Evolutionary conservation across 2,329 filamentous ascomycete genomes (phyloP).

Genomic region (Pyrenochaeta sp.): DNA sequence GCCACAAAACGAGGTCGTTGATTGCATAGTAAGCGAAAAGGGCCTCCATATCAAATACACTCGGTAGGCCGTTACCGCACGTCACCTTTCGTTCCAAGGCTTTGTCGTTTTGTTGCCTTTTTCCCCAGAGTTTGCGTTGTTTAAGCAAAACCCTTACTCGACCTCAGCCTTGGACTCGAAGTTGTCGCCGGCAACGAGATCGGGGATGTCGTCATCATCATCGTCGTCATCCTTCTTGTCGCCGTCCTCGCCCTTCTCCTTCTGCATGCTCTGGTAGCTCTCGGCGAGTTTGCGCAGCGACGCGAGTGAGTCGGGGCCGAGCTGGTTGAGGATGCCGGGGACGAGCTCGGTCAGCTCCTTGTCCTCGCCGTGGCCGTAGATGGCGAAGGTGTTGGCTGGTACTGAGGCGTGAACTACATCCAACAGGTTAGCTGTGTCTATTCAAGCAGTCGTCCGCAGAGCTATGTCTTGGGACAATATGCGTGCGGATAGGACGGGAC

Average conservation of each 20-base stretch:
- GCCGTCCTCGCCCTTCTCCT: slow-evolving; percentile 80
- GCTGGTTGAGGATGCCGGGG: slow-evolving; percentile 98
- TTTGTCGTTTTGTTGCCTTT: slow-evolving; percentile 27
- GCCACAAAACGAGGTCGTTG: slow-evolving; percentile 26
- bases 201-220: slow-evolving; percentile 88
- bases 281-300: slow-evolving; percentile 98
- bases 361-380: slow-evolving; percentile 98
- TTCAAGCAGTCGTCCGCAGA: no score
- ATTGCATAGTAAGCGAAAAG: slow-evolving; percentile 21
- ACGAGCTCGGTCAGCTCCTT: slow-evolving; percentile 99
- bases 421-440: slow-evolving; percentile 21
- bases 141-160: slow-evolving; percentile 74
- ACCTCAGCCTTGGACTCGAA: slow-evolving; percentile 90
- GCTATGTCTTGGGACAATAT: not conserved
- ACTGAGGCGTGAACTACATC: slow-evolving; percentile 89
- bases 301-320: slow-evolving; percentile 95
- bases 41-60: slow-evolving; percentile 32
- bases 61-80: slow-evolving; percentile 29
- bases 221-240: slow-evolving; percentile 71
- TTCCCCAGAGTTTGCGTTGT: no score
- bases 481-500: slow-evolving; percentile 32
- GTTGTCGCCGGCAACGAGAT: slow-evolving; percentile 95
- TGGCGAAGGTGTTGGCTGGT: slow-evolving; percentile 98
- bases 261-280: slow-evolving; percentile 99
- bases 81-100: slow-evolving; percentile 22